Evolutionary conservation across 805 yeast species (phyloP), one percentile per base, ranked within the genome.

Genomic region (Citeromyces matritensis): DNA sequence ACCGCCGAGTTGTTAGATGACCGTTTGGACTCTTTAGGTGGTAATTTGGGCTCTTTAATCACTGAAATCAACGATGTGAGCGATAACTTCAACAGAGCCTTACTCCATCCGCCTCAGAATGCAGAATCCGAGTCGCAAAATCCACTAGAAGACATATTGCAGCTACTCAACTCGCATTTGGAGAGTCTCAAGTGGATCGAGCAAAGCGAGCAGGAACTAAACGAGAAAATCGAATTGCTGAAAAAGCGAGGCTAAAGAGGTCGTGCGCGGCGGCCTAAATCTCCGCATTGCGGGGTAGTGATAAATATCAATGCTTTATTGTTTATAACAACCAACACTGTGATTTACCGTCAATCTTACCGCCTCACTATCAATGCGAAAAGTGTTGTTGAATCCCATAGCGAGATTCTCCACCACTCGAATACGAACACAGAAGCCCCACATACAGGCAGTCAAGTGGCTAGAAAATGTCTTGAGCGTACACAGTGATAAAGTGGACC

Each of bases 141-240:
- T 39, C 62, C 74, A 4, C 51, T 74, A 29, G 73, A 71, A 41
- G 85, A 77, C 47, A 69, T 88, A 38, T 77, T 91, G 21, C 77
- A 73, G 49, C 62, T 91, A 39, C 65, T 91, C 47, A 86, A 88
- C 48, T 72, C 83, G 29, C 97, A 91, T 51, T 60, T 91, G 52
- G 91, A 86, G 38, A 83, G 94, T 39, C 65, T 91, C 55, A 84
- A 76, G 48, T 85, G 86, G 64, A 69, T 91, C 35, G 95, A 91
- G 47, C 66, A 65, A 38, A 70, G 75, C 39, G 83, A 94, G 32
- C 64, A 64, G 12, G 58, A 59, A 15, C 61, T 91, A 42, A 82
- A 78, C 48, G 65, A 68, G 24, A 79, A 82, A 51, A 51, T 91
- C 37, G 69, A 64, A 24, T 48, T 50, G 32, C 38, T 61, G 25